Evolutionary conservation across 2,329 filamentous ascomycete species (phyloP).

Genomic region (Podosphaera fusca): DNA sequence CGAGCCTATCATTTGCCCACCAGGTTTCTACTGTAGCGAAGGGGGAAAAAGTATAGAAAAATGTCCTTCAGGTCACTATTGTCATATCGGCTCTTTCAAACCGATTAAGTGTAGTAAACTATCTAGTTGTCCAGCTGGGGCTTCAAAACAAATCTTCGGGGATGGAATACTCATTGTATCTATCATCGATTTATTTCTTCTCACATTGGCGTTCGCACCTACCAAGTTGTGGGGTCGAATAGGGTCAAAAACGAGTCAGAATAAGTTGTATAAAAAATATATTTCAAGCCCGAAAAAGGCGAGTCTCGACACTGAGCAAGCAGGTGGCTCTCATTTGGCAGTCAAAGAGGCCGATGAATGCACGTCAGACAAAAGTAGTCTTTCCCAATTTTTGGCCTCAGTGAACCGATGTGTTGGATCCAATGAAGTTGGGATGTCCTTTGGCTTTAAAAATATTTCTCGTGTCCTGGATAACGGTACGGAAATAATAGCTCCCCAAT

Average conservation of each 20-base stretch:
- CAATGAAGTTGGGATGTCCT: constrained; percentile 27
- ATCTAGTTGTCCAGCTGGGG: constrained; percentile 23
- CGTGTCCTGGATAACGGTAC: constrained; percentile 24
- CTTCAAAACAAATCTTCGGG: constrained; percentile 19
- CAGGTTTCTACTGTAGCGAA: constrained; percentile 19
- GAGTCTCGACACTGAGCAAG: background rate
- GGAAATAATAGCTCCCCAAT: constrained; percentile 26
- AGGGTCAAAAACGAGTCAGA: background rate
- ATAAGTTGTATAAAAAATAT: constrained; percentile 14
- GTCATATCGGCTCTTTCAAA: constrained; percentile 24
- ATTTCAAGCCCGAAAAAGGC: background rate
- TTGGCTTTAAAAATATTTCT: constrained; percentile 26
- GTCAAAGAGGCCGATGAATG: constrained; percentile 11
- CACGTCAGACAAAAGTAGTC: constrained; percentile 12
- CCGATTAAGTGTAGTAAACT: constrained; percentile 25
- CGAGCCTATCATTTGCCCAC: constrained; percentile 3
- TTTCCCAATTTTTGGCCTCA: constrained; percentile 27
- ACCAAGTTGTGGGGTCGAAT: constrained; percentile 17
- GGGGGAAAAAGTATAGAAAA: constrained; percentile 19
- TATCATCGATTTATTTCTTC: constrained; percentile 16
- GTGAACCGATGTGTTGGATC: constrained; percentile 28
- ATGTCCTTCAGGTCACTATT: constrained; percentile 27
- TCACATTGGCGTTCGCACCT: constrained; percentile 20
- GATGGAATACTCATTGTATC: background rate
- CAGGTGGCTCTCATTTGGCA: background rate